phyloP scores from a whole-genome alignment of 2,329 filamentous ascomycete species.

The Aureobasidium leucospermi region DNA sequence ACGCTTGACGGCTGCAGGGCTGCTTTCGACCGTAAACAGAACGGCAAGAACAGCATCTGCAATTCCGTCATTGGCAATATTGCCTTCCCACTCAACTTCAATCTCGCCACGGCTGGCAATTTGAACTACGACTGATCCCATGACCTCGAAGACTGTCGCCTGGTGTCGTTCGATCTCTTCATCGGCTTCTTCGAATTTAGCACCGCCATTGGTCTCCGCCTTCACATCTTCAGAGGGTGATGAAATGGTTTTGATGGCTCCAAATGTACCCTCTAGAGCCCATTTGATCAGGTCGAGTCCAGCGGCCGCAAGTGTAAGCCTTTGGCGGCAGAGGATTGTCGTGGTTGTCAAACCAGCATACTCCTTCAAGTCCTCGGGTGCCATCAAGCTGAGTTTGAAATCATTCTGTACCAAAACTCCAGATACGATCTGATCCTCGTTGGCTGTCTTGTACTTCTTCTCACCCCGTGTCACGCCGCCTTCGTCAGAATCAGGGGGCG shows the following conservation, averaged over 20 bases:
- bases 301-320: conserved; percentile 77
- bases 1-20: conserved; percentile 90
- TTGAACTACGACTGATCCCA: conserved; percentile 79
- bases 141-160: conserved; percentile 57
- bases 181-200: conserved; percentile 24
- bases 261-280: conserved; percentile 92
- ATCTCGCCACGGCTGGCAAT: conserved; percentile 57
- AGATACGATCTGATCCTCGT: conserved; percentile 63
- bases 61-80: conserved; percentile 94
- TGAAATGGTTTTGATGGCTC: conserved; percentile 52
- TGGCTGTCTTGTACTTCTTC: conserved; percentile 23
- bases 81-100: conserved; percentile 94
- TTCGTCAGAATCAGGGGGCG: conserved; percentile 37
- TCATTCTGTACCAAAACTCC: conserved; percentile 96
- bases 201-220: conserved; percentile 32
- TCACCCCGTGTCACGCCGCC: conserved; percentile 26
- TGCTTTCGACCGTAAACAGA: conserved; percentile 84
- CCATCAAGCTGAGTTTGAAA: conserved; percentile 96
- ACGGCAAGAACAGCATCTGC: conserved; percentile 96
- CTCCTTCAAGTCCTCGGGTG: conserved; percentile 88
- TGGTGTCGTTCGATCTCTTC: conserved; percentile 30
- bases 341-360: conserved; percentile 97
- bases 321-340: conserved; percentile 86
- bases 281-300: conserved; percentile 87
- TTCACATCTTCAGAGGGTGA: conserved; percentile 27